A percentile compares a stretch with the other conserved stretches of the same genome.
phyloP scores from a whole-genome alignment of 805 yeast genomes.

The Blastobotrys peoriensis region DNA sequence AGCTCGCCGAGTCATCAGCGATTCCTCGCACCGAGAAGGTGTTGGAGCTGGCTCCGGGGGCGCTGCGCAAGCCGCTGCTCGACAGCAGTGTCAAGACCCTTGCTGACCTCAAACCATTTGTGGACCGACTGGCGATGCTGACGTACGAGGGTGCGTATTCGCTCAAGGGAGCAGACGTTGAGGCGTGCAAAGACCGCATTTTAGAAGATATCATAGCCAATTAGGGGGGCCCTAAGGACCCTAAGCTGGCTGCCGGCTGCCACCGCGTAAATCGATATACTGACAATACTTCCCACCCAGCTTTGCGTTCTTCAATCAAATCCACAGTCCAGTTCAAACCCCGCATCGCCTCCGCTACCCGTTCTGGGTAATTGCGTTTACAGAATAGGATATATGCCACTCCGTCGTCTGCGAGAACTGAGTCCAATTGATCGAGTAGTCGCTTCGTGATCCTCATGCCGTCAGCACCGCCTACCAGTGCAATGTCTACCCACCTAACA shows the following conservation, averaged over 20 bases:
- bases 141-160: conserved; percentile 63
- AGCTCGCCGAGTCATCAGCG: conserved; percentile 27
- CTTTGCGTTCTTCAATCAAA: conserved; percentile 60
- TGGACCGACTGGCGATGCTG: conserved; percentile 56
- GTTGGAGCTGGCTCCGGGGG: conserved; percentile 11
- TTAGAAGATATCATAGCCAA: conserved; percentile 45
- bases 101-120: conserved; percentile 53
- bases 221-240: not conserved
- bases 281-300: conserved; percentile 92
- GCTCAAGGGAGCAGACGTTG: conserved; percentile 38
- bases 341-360: conserved; percentile 46
- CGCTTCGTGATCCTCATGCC: conserved; percentile 83
- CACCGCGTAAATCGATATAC: conserved; percentile 60
- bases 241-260: not conserved
- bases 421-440: conserved; percentile 50
- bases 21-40: conserved; percentile 18
- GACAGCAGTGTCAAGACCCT: conserved; percentile 34
- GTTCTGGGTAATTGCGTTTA: conserved; percentile 77
- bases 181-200: conserved; percentile 50
- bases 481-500: conserved; percentile 77
- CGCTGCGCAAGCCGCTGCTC: conserved; percentile 24
- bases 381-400: conserved; percentile 86
- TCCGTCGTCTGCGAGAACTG: conserved; percentile 52
- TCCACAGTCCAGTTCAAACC: conserved; percentile 48
- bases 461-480: conserved; percentile 79